phyloP scores from a whole-genome alignment of 2,329 filamentous ascomycete genomes.

The Colletotrichum tropicicola region DNA sequence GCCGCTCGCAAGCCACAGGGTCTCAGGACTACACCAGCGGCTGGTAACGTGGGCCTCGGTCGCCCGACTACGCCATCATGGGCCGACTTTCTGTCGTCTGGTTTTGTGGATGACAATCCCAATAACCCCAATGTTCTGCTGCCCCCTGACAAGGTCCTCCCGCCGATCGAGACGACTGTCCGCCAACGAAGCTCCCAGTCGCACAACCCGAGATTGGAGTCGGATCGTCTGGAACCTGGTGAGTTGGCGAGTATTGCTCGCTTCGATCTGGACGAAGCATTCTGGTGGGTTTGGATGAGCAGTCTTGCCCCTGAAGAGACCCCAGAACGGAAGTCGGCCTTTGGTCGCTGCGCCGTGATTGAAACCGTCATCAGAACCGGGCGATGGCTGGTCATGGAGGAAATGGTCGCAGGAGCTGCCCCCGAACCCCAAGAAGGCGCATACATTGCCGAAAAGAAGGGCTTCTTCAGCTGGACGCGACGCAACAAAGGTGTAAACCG shows the following conservation, averaged over 20 bases:
- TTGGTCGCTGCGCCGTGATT: slow-evolving; percentile 90
- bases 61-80: slow-evolving; percentile 96
- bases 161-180: slow-evolving; percentile 77
- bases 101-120: slow-evolving; percentile 83
- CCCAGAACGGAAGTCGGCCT: slow-evolving; percentile 84
- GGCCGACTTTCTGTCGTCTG: slow-evolving; percentile 96
- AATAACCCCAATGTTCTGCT: slow-evolving; percentile 75
- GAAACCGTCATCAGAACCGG: slow-evolving; percentile 86
- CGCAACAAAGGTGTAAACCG: slow-evolving; percentile 71
- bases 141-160: slow-evolving; percentile 91
- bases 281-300: slow-evolving; percentile 99
- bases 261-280: slow-evolving; percentile 90
- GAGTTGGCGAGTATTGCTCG: slow-evolving; percentile 92
- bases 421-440: slow-evolving; percentile 85
- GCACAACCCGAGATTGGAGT: slow-evolving; percentile 77
- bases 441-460: slow-evolving; percentile 95
- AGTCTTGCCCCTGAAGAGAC: slow-evolving; percentile 94
- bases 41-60: slow-evolving; percentile 72
- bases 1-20: slow-evolving; percentile 53
- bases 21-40: slow-evolving; percentile 72
- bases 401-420: slow-evolving; percentile 93
- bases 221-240: slow-evolving; percentile 82
- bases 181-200: slow-evolving; percentile 89
- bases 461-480: slow-evolving; percentile 87
- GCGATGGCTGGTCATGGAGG: slow-evolving; percentile 94